Evolutionary conservation across 345 rosid species (phyloP), one percentile per base, ranked within the genome.

Genomic region (Triadica sebifera): DNA sequence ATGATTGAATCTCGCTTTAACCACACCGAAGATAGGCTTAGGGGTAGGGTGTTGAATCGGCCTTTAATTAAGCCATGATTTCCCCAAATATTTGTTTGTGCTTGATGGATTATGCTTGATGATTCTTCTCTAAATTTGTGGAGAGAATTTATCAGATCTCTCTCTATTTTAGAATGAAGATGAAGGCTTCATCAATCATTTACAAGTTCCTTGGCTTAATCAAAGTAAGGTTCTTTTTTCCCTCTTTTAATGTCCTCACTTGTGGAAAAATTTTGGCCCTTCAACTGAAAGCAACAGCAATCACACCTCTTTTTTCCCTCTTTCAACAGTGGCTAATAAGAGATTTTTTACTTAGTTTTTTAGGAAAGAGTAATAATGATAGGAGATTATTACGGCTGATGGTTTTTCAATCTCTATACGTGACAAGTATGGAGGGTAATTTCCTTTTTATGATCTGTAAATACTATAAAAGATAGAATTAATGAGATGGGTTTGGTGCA

Each of bases 1-100:
- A 88, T 83, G 91, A 88, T 86, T 46, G 72, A 43, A 77, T 69
- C 77, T 77, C 79, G 91, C 91, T 86, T 88, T 88, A 88, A 88
- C 87, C 89, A 86, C 89, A 86, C 89, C 38, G 88, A 88, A 63
- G 0, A 47, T 59, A 62, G 69, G 29, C 67, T 16, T 43, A 46
- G 39, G 82, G 81, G 25, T 22, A 41, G 37, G 68, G 71, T 51
- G 47, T 12, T 37, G 12, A 19, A 55, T 34, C 45, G 55, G 17
- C 50, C 74, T 76, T 70, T 64, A 69, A 57, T 81, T 75, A 75
- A 70, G 29, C 24, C 78, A 24, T 24, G 45, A 66, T 68, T 4
- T 8, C 2, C 34, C 34, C 5, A 6, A 1, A 2, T 15, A 38
- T 29, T 80, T 77, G 63, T 55, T 47, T 45, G 53, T 67, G 66